Percentiles rank a stretch among this genome's conserved stretches.
phyloP scores from a whole-genome alignment of 2,329 filamentous ascomycete species.

The Claviceps pusilla region DNA sequence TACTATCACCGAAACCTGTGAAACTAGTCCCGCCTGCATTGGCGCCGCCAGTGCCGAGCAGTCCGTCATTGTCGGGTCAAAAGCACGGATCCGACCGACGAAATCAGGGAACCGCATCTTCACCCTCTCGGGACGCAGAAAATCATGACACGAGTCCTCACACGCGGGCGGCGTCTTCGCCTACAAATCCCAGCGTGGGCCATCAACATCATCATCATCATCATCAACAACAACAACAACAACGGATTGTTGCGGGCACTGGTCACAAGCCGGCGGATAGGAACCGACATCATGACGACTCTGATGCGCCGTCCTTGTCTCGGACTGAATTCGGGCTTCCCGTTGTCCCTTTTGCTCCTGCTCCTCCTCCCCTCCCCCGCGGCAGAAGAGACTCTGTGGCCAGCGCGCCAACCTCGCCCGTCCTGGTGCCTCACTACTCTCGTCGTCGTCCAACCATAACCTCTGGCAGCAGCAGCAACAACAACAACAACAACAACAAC shows the following conservation, averaged over 20 bases:
- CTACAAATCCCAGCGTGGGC: slow-evolving; percentile 7
- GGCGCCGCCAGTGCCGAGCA: slow-evolving; percentile 7
- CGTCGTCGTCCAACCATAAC: slow-evolving; percentile 14
- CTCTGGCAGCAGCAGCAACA: slow-evolving; percentile 13
- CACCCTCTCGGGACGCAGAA: slow-evolving; percentile 14
- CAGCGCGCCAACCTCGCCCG: slow-evolving; percentile 21
- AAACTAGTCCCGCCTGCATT: slow-evolving; percentile 17
- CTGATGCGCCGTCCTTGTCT: slow-evolving; percentile 1
- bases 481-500: slow-evolving; percentile 3
- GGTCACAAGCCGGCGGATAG: neutral
- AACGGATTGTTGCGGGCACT: neutral
- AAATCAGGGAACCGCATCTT: slow-evolving; percentile 8
- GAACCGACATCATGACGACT: slow-evolving; percentile 3
- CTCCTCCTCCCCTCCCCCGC: slow-evolving; percentile 1
- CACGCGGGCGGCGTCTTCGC: slow-evolving; percentile 21
- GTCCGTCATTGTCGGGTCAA: neutral
- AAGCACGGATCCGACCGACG: slow-evolving; percentile 2
- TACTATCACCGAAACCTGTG: slow-evolving; percentile 20
- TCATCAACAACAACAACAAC: too few species aligned
- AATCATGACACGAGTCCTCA: slow-evolving; percentile 12
- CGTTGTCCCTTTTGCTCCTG: neutral
- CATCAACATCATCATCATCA: too few species aligned
- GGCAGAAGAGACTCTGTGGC: slow-evolving; percentile 8
- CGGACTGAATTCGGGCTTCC: slow-evolving; percentile 7
- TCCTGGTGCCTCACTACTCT: slow-evolving; percentile 17